These are phyloP conservation scores for Picea abies DNA, from an alignment of 83 land plant species.

Conservation along the genomic window DNA sequence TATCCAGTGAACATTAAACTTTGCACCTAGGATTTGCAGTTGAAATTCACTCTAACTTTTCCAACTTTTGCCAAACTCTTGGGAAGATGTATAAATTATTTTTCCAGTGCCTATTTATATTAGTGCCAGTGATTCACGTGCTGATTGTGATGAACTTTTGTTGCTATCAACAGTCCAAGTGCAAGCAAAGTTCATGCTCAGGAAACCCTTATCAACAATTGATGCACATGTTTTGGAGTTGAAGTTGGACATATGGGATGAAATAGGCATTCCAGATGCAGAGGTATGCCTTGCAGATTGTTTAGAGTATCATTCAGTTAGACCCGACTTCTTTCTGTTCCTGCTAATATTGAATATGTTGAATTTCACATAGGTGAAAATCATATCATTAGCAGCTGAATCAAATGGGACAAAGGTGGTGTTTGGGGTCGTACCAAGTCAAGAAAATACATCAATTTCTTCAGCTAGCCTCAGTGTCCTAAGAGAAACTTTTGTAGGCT, in stretches of 20 bases:
- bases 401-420: conserved; percentile 57
- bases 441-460: conserved; percentile 31
- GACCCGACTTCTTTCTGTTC: background rate
- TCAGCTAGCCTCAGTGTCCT: conserved; percentile 46
- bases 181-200: conserved; percentile 61
- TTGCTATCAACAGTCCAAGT: conserved; percentile 38
- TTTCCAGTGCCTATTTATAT: background rate
- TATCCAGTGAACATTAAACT: conserved; percentile 1
- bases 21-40: background rate
- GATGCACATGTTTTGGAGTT: conserved; percentile 40
- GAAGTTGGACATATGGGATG: conserved; percentile 46
- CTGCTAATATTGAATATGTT: background rate
- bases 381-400: conserved; percentile 37
- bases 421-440: conserved; percentile 48
- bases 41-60: background rate
- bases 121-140: background rate
- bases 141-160: conserved; percentile 5
- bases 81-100: background rate
- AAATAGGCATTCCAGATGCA: conserved; percentile 40
- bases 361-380: conserved; percentile 36
- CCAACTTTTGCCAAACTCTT: background rate
- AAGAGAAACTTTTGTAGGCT: conserved; percentile 35
- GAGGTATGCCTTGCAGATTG: conserved; percentile 29
- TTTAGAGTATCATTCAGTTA: background rate
- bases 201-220: conserved; percentile 42